Base-by-base conservation (phyloP, 2,329 filamentous ascomycete species). In the Cordyceps militaris region DNA sequence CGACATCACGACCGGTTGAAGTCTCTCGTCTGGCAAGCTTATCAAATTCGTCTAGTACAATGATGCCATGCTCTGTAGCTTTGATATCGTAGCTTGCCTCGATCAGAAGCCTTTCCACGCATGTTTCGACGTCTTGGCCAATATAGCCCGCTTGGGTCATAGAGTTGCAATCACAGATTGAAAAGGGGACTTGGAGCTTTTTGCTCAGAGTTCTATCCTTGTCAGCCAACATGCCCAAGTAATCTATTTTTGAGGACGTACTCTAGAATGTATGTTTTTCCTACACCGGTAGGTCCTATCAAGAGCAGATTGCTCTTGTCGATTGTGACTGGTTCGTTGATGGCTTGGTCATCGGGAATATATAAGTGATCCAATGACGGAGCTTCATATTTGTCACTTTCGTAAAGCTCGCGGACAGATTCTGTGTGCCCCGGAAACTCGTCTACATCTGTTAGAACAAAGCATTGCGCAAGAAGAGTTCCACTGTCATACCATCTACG, bases 91-190 rank as follows among this genome's bases (percentile, higher is more conserved):
- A 96, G 69, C 95, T 93, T 9, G 93, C 86, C 59, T 95, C 91
- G 57, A 95, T 89, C 10, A 99, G 79, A 26, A 99, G 79, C 46
- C 94, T 82, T 67, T 97, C 91, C 42, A 99, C 91, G 65, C 93
- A 97, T 0, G 90, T 87, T 69, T 99, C 94, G n/a, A 93, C 93
- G 69, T 99, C 94, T 68, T 97, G 93, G 30, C 94, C 94, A 64
- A 99, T 97, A 66, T 99, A 99, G 26, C 94, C 93, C 4, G 93
- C 93, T 73, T 97, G 93, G 0, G 93, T 97, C 62, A 97, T 91
- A 6, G 92, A 89, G 52, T 94, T 97, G 71, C 93, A 97, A 72
- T 97, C 93, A 61, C 90, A 93, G 72, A 96, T 96, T 61, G 89
- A 91, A 67, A 97, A 96, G 0, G 94, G 94, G 0, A 97, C 91